Percentiles rank a stretch among this genome's conserved stretches.
phyloP scores from a whole-genome alignment of 768 basidiomycete species.

The Lactarius deliciosus region DNA sequence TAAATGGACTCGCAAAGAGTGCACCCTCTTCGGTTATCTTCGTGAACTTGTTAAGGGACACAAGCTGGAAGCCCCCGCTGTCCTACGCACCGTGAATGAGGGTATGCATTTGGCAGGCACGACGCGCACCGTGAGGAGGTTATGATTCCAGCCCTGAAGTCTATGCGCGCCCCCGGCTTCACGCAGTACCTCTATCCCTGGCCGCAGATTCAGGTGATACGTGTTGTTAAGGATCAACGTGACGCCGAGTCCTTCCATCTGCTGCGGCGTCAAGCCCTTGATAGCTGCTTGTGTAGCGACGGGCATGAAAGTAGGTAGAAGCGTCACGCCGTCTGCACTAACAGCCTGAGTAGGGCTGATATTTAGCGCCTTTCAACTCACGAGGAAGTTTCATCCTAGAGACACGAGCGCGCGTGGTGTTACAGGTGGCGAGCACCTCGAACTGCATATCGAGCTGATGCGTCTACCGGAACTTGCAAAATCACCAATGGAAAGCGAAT shows the following conservation, averaged over 20 bases:
- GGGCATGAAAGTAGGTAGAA: slow-evolving; percentile 91
- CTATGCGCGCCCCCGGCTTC: slow-evolving; percentile 83
- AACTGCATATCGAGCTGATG: slow-evolving; percentile 60
- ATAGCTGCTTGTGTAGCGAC: slow-evolving; percentile 91
- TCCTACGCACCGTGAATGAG: slow-evolving; percentile 48
- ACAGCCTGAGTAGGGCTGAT: slow-evolving; percentile 17
- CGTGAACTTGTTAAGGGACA: slow-evolving; percentile 80
- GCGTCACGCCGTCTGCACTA: slow-evolving; percentile 67
- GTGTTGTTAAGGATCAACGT: slow-evolving; percentile 88
- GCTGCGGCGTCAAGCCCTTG: slow-evolving; percentile 85
- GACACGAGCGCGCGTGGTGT: slow-evolving; percentile 78
- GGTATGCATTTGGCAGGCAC: slow-evolving; percentile 7
- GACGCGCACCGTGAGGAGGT: slow-evolving; percentile 69
- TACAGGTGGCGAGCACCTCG: slow-evolving; percentile 77
- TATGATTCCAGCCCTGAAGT: slow-evolving; percentile 86
- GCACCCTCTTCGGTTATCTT: slow-evolving; percentile 89
- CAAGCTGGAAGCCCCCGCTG: slow-evolving; percentile 88
- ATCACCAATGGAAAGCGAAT: background rate
- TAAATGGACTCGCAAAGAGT: slow-evolving; percentile 80
- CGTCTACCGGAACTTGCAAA: background rate
- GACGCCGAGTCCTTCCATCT: slow-evolving; percentile 78
- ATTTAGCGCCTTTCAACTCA: slow-evolving; percentile 39
- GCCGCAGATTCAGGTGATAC: slow-evolving; percentile 85
- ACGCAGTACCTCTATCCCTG: slow-evolving; percentile 70
- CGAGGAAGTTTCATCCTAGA: slow-evolving; percentile 84